Evolutionary conservation across 1,284 basidiomycete genomes (phyloP).

Genomic region (Microbotryum scabiosae): DNA sequence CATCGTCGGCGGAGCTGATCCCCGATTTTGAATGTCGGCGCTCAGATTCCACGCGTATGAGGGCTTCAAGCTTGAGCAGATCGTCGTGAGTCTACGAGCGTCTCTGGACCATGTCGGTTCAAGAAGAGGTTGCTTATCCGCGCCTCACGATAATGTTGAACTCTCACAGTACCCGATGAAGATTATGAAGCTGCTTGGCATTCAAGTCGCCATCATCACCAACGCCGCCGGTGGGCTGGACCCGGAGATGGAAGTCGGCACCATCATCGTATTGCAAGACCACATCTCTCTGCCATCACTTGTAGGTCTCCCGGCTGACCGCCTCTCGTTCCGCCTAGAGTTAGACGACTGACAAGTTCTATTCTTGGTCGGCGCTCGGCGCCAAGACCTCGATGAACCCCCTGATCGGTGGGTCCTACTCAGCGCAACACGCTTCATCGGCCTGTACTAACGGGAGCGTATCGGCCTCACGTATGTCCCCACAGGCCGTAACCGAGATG

Average conservation of each 20-base stretch:
- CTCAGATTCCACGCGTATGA: slow-evolving; percentile 20
- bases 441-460: too few species aligned
- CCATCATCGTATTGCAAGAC: slow-evolving; percentile 29
- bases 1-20: too few species aligned
- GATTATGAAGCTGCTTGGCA: slow-evolving; percentile 29
- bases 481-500: slow-evolving; percentile 23
- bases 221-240: slow-evolving; percentile 35
- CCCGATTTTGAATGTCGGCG: too few species aligned
- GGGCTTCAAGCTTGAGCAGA: slow-evolving; percentile 19
- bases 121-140: neutral
- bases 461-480: too few species aligned
- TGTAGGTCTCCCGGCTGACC: neutral
- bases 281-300: slow-evolving; percentile 31
- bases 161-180: slow-evolving; percentile 30
- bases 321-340: neutral
- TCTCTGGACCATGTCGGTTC: neutral
- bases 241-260: slow-evolving; percentile 25
- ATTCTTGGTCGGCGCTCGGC: neutral
- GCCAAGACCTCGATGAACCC: slow-evolving; percentile 30
- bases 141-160: too few species aligned
- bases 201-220: slow-evolving; percentile 27
- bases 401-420: slow-evolving; percentile 22
- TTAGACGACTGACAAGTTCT: neutral
- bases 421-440: too few species aligned
- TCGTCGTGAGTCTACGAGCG: slow-evolving; percentile 1